Conservation (phyloP, 805 yeast species). For the Candida germanica region DNA sequence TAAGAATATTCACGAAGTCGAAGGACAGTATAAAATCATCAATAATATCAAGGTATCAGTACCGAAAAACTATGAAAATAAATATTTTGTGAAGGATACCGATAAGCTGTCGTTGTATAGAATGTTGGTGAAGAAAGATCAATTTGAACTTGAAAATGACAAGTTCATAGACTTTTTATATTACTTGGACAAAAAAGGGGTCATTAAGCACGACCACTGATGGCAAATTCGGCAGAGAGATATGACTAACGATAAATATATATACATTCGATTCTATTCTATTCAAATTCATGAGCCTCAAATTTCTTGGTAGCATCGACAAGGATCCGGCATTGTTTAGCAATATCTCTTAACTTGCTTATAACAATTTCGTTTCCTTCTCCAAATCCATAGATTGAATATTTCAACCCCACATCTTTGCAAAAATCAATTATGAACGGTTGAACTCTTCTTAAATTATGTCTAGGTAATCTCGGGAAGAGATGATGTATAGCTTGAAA, state of each 20-base stretch:
- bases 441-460: slow-evolving; percentile 76
- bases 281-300: slow-evolving; percentile 44
- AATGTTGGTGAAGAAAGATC: slow-evolving; percentile 33
- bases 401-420: slow-evolving; percentile 68
- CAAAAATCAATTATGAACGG: slow-evolving; percentile 72
- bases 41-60: slow-evolving; percentile 27
- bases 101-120: slow-evolving; percentile 23
- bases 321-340: slow-evolving; percentile 73
- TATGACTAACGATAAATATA: slow-evolving; percentile 6
- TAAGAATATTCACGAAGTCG: slow-evolving; percentile 30
- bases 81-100: slow-evolving; percentile 6
- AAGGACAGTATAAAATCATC: slow-evolving; percentile 11
- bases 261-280: too few species aligned
- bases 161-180: slow-evolving; percentile 33
- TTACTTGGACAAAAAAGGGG: slow-evolving; percentile 25
- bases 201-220: slow-evolving; percentile 27
- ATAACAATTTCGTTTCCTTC: slow-evolving; percentile 74
- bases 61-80: slow-evolving; percentile 21
- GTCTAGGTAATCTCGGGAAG: slow-evolving; percentile 87
- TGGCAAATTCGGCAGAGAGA: too few species aligned
- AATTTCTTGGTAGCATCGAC: slow-evolving; percentile 68
- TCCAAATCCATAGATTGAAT: slow-evolving; percentile 81
- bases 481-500: slow-evolving; percentile 89
- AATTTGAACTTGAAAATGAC: slow-evolving; percentile 33
- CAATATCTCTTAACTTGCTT: slow-evolving; percentile 66